Base-by-base conservation (phyloP, 169 alveolate species). In the Eimeria falciformis region DNA sequence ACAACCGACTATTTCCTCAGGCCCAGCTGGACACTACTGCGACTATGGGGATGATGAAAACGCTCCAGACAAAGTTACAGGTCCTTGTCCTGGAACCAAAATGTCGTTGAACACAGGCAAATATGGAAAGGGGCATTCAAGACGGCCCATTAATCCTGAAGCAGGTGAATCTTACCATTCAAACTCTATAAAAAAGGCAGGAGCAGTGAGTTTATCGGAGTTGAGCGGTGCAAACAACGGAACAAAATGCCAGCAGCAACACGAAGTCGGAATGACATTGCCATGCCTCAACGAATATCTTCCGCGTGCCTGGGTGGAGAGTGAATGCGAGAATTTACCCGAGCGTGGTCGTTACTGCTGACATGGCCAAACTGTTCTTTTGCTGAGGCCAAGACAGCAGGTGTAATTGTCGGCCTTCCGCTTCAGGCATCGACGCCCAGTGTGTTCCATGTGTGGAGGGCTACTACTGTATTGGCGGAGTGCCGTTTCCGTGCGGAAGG, bases 1-100 rank as follows among this genome's bases (percentile, higher is more conserved):
- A 27, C 29, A 27, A 27, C 58, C 83, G 23, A 25, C 27, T 12
- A n/a, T 77, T n/a, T 6, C 86, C 69, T n/a, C 27, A 79, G 89
- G 89, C 73, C 89, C 89, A 55, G 89, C 89, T 53, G 89, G 89
- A 79, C 37, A 50, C 17, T 79, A 79, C 89, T 79, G 89, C 40
- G 89, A 79, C 73, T 79, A 79, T 65, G 89, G 89, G 46, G 89
- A 55, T 79, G 89, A 79, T 6, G 17, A 12, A 25, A 79, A 3
- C 73, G 89, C 89, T 79, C 89, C 89, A 50, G 45, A 29, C 29
- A 40, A 0, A 55, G 73, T 79, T 53, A 79, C 75, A 18, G 89
- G 89, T 25, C 33, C 50, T 17, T 79, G 89, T 55, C 40, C 89
- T 53, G 71, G 27, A 2, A 73, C 75, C 3, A 27, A 29, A 17